Conservation (phyloP, 2,329 filamentous ascomycete genomes). For the Aspergillus tanneri region DNA sequence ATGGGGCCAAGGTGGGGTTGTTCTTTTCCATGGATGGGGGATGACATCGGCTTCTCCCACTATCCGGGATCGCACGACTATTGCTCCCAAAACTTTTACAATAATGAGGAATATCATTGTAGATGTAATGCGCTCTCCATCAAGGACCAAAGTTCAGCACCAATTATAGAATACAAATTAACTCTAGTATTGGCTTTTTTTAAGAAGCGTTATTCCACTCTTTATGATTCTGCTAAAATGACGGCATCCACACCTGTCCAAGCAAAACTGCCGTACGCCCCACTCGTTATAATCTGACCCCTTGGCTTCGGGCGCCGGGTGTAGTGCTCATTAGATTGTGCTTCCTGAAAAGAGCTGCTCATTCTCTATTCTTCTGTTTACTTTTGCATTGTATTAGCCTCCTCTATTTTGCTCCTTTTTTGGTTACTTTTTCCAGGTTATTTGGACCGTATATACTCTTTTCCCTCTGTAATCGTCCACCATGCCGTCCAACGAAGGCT, state of each 20-base stretch:
- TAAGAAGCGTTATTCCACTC: no score
- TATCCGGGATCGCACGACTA: background rate
- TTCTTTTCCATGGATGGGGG: background rate
- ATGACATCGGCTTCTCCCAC: background rate
- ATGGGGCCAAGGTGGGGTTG: background rate
- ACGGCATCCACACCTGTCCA: background rate
- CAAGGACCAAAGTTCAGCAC: background rate
- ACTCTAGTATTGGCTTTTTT: no score
- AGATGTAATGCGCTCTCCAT: background rate
- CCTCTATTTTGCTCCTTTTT: background rate
- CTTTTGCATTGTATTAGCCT: background rate
- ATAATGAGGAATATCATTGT: background rate
- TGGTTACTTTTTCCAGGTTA: background rate
- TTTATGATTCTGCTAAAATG: background rate
- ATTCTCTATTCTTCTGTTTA: background rate
- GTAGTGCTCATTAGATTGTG: background rate
- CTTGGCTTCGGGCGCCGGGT: conserved; percentile 8
- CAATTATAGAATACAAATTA: no score
- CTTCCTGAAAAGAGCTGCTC: background rate
- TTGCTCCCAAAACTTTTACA: background rate
- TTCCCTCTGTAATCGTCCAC: background rate
- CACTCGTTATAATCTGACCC: conserved; percentile 2
- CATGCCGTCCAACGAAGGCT: conserved; percentile 31
- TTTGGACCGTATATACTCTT: background rate
- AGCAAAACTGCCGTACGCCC: conserved; percentile 1